These are phyloP conservation scores for Aspergillus chevalieri DNA, from an alignment of 2,329 filamentous ascomycete genomes.

Conservation along the genomic window DNA sequence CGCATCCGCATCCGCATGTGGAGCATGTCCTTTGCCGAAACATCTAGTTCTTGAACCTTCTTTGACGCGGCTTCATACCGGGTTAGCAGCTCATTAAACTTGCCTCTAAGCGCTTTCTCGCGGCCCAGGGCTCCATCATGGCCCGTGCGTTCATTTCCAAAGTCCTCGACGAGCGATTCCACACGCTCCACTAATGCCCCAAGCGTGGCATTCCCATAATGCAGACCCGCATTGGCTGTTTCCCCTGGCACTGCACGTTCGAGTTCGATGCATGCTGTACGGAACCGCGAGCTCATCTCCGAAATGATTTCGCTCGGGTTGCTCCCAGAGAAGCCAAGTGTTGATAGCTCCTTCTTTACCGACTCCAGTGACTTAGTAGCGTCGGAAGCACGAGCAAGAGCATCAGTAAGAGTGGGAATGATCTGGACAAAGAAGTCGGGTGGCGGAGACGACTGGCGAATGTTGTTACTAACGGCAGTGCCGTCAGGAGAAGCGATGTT, in stretches of 20 bases:
- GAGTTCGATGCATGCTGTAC: slow-evolving; percentile 38
- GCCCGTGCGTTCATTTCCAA: slow-evolving; percentile 27
- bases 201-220: slow-evolving; percentile 35
- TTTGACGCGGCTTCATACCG: slow-evolving; percentile 32
- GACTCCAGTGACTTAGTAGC: slow-evolving; percentile 31
- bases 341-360: slow-evolving; percentile 30
- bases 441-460: slow-evolving; percentile 30
- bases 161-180: slow-evolving; percentile 26
- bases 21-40: slow-evolving; percentile 42
- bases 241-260: slow-evolving; percentile 42
- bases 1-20: slow-evolving; percentile 40
- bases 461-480: slow-evolving; percentile 12
- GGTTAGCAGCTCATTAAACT: slow-evolving; percentile 39
- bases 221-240: slow-evolving; percentile 30
- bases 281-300: slow-evolving; percentile 35
- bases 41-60: slow-evolving; percentile 34
- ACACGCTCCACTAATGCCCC: slow-evolving; percentile 36
- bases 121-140: slow-evolving; percentile 30
- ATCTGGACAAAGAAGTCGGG: slow-evolving; percentile 34
- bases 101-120: slow-evolving; percentile 36
- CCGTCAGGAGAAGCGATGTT: slow-evolving; percentile 20
- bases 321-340: slow-evolving; percentile 34
- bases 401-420: slow-evolving; percentile 29
- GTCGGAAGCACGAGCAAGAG: slow-evolving; percentile 33
- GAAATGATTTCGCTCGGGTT: slow-evolving; percentile 27